Conservation (phyloP, 371 early-diverging fungal species). For the Mucor irregularis region DNA sequence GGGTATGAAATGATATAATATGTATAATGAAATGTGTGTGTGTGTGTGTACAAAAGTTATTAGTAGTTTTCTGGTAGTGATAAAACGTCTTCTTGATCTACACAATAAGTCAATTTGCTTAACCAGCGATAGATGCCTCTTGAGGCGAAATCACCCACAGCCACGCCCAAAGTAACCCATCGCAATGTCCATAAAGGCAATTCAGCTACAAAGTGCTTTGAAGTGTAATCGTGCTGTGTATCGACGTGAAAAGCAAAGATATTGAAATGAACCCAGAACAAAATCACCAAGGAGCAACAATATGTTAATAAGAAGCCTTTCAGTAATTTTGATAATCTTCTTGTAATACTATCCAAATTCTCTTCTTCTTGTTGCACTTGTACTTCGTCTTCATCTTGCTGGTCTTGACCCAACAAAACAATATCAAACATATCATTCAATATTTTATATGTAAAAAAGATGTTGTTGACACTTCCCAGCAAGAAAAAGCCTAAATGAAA, state of each 20-base stretch:
- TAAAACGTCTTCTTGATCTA: constrained; percentile 47
- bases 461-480: constrained; percentile 59
- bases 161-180: constrained; percentile 63
- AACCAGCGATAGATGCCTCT: constrained; percentile 40
- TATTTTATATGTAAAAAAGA: constrained; percentile 57
- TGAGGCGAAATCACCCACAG: constrained; percentile 52
- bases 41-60: background rate
- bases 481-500: constrained; percentile 65
- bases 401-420: constrained; percentile 34
- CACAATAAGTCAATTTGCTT: constrained; percentile 21
- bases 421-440: constrained; percentile 62
- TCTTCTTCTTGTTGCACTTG: constrained; percentile 7
- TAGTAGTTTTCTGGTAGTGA: constrained; percentile 25
- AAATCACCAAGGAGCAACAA: constrained; percentile 49
- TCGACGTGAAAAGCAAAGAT: constrained; percentile 60
- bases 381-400: constrained; percentile 6
- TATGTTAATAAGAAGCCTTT: constrained; percentile 38
- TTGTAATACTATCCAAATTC: constrained; percentile 10
- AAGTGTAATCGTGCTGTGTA: constrained; percentile 15
- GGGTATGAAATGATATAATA: background rate
- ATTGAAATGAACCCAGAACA: constrained; percentile 67
- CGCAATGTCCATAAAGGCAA: constrained; percentile 62
- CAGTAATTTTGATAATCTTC: constrained; percentile 19
- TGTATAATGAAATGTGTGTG: background rate
- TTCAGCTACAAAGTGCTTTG: constrained; percentile 55